These are phyloP conservation scores for Lipomyces lipofer DNA, from an alignment of 805 yeast genomes.

Conservation along the genomic window DNA sequence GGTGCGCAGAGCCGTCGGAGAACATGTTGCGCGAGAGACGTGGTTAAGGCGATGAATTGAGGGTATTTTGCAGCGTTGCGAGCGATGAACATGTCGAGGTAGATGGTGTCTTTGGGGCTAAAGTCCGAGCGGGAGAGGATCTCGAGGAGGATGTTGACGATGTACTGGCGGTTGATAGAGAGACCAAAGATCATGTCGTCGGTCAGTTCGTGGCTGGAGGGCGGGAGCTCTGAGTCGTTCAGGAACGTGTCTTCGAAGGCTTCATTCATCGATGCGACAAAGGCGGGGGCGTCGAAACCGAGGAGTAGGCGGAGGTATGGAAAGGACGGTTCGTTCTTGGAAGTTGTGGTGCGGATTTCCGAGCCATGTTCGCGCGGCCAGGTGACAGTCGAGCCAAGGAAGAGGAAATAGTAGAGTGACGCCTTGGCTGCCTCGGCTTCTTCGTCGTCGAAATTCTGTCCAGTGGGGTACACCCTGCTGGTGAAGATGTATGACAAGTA, in stretches of 20 bases:
- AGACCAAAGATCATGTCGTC: constrained; percentile 34
- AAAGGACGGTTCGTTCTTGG: constrained; percentile 46
- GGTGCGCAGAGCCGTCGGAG: constrained; percentile 52
- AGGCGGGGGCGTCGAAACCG: constrained; percentile 55
- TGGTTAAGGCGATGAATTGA: constrained; percentile 77
- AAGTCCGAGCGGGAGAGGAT: constrained; percentile 44
- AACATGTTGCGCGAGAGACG: constrained; percentile 51
- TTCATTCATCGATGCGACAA: constrained; percentile 71
- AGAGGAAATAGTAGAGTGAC: constrained; percentile 55
- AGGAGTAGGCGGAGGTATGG: constrained; percentile 68
- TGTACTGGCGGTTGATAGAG: constrained; percentile 68
- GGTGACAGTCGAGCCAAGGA: constrained; percentile 51
- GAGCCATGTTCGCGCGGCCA: constrained; percentile 48
- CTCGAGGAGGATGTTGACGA: constrained; percentile 70
- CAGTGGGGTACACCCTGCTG: constrained; percentile 80
- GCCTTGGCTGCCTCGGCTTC: constrained; percentile 49
- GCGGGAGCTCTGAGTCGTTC: constrained; percentile 55
- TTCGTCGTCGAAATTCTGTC: constrained; percentile 46
- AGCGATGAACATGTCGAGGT: constrained; percentile 69
- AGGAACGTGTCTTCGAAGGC: constrained; percentile 77
- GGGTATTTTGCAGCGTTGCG: constrained; percentile 80
- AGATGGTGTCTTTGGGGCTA: constrained; percentile 30
- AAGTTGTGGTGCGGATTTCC: constrained; percentile 39
- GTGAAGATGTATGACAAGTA: constrained; percentile 70
- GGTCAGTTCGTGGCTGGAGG: constrained; percentile 26